Evolutionary conservation across 1,284 basidiomycete genomes (phyloP), one percentile per base, ranked within the genome.

Genomic region (Apiotrichum gamsii): DNA sequence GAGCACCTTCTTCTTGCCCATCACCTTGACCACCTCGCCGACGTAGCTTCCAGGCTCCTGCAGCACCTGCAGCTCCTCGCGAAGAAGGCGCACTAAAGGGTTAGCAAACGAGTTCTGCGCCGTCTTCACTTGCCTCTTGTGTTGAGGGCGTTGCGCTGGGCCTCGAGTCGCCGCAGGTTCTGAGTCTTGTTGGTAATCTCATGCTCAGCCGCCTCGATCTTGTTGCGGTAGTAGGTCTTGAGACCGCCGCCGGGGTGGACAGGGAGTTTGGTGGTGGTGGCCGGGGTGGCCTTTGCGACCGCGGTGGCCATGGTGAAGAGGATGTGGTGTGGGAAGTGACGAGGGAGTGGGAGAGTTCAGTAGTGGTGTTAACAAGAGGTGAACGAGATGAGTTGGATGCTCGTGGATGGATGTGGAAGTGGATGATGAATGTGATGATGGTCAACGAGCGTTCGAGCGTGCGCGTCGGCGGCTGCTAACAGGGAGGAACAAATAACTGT

Each of bases 1-100:
- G 35, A 98, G 76, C 5, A 97, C 91, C 75, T 96, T 96, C 72
- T 85, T 97, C 85, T 97, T 97, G 51, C 93, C 90, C 94, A 97
- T 97, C 16, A 96, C 87, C 73, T 96, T 98, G 61, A 97, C 85
- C 3, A 98, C 85, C 74, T 97, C 95, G 20, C 94, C 94, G 23
- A 98, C 94, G 75, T 97, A 97, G 63, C 87, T 90, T 29, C 91
- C 94, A 0, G 95, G 93, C 68, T 98, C 94, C 61, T 96, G 91
- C 2, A 98, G 75, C 9, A 98, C 77, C 65, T 97, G 91, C 3
- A 97, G 77, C 73, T 98, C 94, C 69, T 98, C 95, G 33, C 91
- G 74, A 31, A 98, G 77, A 8, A 95, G 71, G 40, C 91, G 78
- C 25, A 95, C 91, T 70, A 33, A 5, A 4, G n/a, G 16, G 44